Conservation (phyloP, 371 early-diverging fungal species). For the Circinella umbellata region DNA sequence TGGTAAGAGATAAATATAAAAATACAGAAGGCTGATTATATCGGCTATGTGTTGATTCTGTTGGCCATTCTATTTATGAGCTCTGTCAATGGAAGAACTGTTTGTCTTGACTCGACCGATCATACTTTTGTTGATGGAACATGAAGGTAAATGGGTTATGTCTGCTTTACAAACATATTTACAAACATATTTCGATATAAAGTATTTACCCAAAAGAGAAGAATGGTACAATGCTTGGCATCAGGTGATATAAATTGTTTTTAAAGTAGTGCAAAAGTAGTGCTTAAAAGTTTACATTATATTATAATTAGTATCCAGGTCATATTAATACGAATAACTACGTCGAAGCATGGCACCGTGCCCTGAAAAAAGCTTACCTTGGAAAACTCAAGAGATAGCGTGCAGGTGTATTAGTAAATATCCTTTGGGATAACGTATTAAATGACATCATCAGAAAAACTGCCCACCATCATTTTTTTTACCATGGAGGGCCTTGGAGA, state of each 20-base stretch:
- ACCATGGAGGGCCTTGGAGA: too few relatives aligned
- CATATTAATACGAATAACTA: constrained; percentile 17
- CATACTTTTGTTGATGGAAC: background rate
- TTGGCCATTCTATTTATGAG: background rate
- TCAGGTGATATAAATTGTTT: background rate
- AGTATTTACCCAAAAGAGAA: constrained; percentile 9
- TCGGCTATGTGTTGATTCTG: background rate
- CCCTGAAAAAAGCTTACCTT: constrained; percentile 8
- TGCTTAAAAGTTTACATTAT: background rate
- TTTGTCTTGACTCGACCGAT: constrained; percentile 9
- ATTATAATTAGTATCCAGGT: background rate
- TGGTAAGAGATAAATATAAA: background rate
- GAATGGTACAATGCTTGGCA: background rate
- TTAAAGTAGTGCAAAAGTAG: background rate
- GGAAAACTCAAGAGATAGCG: background rate
- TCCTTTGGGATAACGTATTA: constrained; percentile 4
- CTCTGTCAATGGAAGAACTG: background rate
- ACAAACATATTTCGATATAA: background rate
- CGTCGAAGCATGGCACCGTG: constrained; percentile 12
- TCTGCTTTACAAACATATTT: background rate
- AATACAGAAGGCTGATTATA: background rate
- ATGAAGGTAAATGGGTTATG: background rate
- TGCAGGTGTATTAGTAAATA: constrained; percentile 1
- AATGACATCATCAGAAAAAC: too few relatives aligned
- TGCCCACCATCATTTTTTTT: too few relatives aligned